Base-by-base conservation (phyloP, 2,329 filamentous ascomycete genomes). In the Colletotrichum tanaceti region DNA sequence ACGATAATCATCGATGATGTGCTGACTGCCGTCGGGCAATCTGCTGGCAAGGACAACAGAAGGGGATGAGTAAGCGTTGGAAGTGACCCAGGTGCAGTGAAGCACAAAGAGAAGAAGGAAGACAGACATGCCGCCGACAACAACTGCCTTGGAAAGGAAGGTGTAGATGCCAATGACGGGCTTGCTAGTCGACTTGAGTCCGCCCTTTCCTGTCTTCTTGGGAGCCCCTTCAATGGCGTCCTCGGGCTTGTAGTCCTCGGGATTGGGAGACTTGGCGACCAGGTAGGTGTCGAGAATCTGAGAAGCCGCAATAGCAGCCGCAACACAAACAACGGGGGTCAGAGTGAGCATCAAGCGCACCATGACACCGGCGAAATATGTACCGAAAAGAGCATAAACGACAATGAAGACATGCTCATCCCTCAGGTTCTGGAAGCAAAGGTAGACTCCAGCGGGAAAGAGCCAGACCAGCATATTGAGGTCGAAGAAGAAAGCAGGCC, bases 401-500 rank as follows among this genome's bases (percentile, higher is more conserved):
- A 99, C 92, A 74, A 99, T 89, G 77, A 99, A 99, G 70, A 99
- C 95, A 77, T 99, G 96, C 85, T 99, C 94, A 77, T 99, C 97
- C 74, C 89, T 91, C 67, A 99, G 89, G 72, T 91, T 91, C 78
- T 94, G 92, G 90, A 98, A 99, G 85, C 94, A 98, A 82, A 99
- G 90, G 83, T 98, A 99, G 66, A 99, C 94, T 81, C 96, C 96
- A 14, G 96, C 97, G 4, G 96, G 96, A 89, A 99, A 98, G 60
- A 99, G 89, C 96, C 96, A 99, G 82, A 99, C 97, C 76, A 99
- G 87, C 84, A 99, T 90, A 85, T 97, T 98, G 74, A 99, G 86
- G 76, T 99, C 96, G 80, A 99, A 99, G 85, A 99, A 99, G 87
- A 98, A 99, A 18, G 97, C 93, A 2, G 96, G 96, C 96, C 96